Base-by-base conservation (phyloP, 768 basidiomycete species). In the Rhodosporidiobolus odoratus region DNA sequence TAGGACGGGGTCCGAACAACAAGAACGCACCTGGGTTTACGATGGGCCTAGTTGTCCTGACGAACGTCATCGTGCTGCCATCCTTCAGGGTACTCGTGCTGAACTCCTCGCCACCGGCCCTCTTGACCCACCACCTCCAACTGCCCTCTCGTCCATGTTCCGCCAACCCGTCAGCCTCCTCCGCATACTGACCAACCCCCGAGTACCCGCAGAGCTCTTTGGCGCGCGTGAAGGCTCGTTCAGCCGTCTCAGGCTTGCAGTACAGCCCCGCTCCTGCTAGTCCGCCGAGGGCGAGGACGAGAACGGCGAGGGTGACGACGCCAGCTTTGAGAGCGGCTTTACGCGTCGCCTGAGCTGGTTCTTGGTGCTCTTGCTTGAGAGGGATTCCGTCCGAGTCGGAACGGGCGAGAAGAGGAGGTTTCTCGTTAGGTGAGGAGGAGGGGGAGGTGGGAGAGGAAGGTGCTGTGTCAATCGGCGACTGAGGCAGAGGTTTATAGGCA, bases 1-100 rank as follows among this genome's bases (percentile, higher is more conserved):
- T n/a, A n/a, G n/a, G n/a, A n/a, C n/a, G n/a, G n/a, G n/a, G n/a
- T n/a, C n/a, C n/a, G n/a, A n/a, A n/a, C n/a, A n/a, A n/a, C n/a
- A n/a, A n/a, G n/a, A n/a, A n/a, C n/a, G n/a, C 43, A 62, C 72
- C 64, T 12, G 64, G 56, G 45, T 65, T 57, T 30, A 73, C 65
- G 62, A 73, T 73, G 6, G 72, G 72, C 25, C 72, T 38, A 9
- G 72, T 73, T 32, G 71, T 72, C 53, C 53, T 65, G 43, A 72
- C 71, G 41, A 65, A 66, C 23, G 71, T 72, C 15, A 43, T 52
- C 15, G 56, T 52, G 30, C 50, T 52, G 12, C 69, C 69, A 37
- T 59, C 59, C 34, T 32, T 19, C n/a, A 62, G 32, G 23, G 63
- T 65, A 0, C 53, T 58, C 61, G 71, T 72, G 48, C 50, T 59